These are phyloP conservation scores for Colletotrichum eleusines DNA, from an alignment of 2,329 filamentous ascomycete genomes.

Conservation along the genomic window DNA sequence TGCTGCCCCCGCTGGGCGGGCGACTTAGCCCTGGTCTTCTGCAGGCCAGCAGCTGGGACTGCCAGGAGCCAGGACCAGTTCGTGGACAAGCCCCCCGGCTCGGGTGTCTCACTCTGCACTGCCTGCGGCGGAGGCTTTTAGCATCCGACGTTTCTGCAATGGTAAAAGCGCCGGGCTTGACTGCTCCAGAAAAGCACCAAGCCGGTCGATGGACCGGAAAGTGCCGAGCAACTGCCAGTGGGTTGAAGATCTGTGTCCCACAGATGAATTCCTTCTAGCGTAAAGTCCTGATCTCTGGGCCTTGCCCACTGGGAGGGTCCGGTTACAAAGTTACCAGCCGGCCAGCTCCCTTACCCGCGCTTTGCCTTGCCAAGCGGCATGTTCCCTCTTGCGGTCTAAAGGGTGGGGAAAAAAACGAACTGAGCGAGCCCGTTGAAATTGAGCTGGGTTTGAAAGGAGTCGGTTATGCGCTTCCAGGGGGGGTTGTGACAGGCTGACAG, in stretches of 20 bases:
- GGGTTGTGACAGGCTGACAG: neutral
- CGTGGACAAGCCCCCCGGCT: neutral
- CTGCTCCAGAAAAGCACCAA: conserved; percentile 24
- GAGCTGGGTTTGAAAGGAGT: neutral
- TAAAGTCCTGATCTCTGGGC: conserved; percentile 1
- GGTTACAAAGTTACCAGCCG: neutral
- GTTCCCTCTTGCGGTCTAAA: conserved; percentile 13
- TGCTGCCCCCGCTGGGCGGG: conserved; percentile 6
- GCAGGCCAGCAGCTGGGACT: neutral
- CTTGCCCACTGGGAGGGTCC: too few species aligned
- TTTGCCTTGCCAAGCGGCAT: conserved; percentile 9
- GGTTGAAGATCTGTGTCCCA: conserved; percentile 14
- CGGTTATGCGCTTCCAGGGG: conserved; percentile 3
- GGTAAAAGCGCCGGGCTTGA: conserved; percentile 25
- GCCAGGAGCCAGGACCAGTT: conserved; percentile 2
- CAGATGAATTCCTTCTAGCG: neutral
- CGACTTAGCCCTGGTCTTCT: neutral
- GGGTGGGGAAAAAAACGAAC: neutral
- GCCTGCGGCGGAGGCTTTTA: conserved; percentile 24
- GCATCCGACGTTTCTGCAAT: conserved; percentile 26
- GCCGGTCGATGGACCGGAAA: conserved; percentile 32
- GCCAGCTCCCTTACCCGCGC: conserved; percentile 7
- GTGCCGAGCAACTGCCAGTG: conserved; percentile 38
- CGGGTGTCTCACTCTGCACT: neutral
- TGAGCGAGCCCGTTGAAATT: conserved; percentile 7